phyloP scores from a whole-genome alignment of 2,329 filamentous ascomycete genomes.

The Aureobasidium lini region DNA sequence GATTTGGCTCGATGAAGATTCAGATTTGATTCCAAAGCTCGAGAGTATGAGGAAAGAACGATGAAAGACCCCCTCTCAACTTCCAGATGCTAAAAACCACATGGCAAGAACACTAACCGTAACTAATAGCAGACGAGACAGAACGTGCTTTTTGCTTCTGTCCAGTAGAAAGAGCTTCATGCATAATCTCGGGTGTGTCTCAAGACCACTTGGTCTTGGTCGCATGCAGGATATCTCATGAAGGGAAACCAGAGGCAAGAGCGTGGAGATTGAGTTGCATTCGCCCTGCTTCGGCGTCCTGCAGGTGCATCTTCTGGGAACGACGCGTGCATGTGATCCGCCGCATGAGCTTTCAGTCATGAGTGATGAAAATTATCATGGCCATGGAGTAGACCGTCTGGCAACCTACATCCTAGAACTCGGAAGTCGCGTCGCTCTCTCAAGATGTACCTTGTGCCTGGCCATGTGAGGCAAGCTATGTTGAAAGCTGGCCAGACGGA shows the following conservation, averaged over 20 bases:
- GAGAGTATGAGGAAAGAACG: not conserved
- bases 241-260: not conserved
- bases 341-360: not conserved
- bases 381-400: not conserved
- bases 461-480: not conserved
- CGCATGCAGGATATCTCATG: not conserved
- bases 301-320: not conserved
- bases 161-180: not conserved
- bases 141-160: not conserved
- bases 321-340: not conserved
- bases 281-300: not conserved
- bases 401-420: not conserved
- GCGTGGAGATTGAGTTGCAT: not conserved
- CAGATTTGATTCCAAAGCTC: not conserved
- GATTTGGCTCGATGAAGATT: not conserved
- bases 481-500: not conserved
- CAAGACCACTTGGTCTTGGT: not conserved
- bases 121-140: not conserved
- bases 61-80: not conserved
- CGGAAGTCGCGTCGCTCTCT: not conserved
- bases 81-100: not conserved
- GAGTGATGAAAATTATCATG: not conserved
- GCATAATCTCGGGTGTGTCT: constrained; percentile 1
- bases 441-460: not conserved
- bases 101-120: not conserved